Base-by-base conservation (phyloP, 352 stramenopile species). In the Pythium phragmitis region DNA sequence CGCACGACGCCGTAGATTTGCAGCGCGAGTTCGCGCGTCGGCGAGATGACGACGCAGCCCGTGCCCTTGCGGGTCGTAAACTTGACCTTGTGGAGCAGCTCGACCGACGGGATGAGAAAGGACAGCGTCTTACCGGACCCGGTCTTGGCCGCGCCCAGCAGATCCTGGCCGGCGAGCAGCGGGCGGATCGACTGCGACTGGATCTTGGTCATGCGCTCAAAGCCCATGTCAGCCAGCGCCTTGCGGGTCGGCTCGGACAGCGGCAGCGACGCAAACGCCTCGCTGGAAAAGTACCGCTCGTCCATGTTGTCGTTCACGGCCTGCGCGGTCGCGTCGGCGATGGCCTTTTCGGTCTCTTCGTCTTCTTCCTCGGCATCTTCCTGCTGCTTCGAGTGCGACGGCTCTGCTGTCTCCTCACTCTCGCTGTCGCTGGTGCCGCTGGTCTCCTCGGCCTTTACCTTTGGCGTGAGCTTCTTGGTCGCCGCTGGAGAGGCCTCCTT, bases 1-100 rank as follows among this genome's bases (percentile, higher is more conserved):
- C 96, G 94, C 50, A 98, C 90, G 7, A 99, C 97, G 26, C 97
- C 96, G 79, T 99, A 99, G 72, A 98, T 99, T 76, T 99, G 97
- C 67, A 99, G 89, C 51, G 96, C 96, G 65, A 99, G 79, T 74
- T 99, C 97, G 26, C 98, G 80, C 30, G 97, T 99, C 16, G 98
- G 98, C 33, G 93, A 97, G 67, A 99, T 99, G 33, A 99, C 89
- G 58, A 99, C 97, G 63, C 93, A 98, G 37, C 96, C 98, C 34
- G 97, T 99, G 43, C 97, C 98, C 70, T 99, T 99, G 52, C 97
- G 83, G 23, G 87, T 79, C 30, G 91, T 96, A 72, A 98, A 99
- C 70, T 98, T 97, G 54, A 98, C 89, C 74, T 98, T 98, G 76
- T 94, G 81, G 37, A 99, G 85, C 37, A 99, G 73, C 77, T 99